These are phyloP conservation scores for Boeremia lycopersici DNA, from an alignment of 2,329 filamentous ascomycete species.

Conservation along the genomic window DNA sequence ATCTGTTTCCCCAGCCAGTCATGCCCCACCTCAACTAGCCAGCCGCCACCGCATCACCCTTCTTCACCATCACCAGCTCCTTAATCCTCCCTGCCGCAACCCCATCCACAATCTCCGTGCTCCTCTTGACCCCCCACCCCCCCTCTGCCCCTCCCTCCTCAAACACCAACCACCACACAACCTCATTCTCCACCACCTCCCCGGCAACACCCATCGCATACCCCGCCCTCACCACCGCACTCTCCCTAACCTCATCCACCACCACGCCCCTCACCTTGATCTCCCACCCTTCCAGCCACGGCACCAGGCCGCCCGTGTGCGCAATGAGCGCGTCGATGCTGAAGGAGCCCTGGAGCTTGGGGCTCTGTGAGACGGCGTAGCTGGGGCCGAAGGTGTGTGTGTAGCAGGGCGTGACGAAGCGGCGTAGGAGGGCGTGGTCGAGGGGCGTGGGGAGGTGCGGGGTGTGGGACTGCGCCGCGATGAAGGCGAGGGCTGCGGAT, in stretches of 20 bases:
- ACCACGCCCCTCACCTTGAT: slow-evolving; percentile 25
- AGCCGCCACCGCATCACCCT: background rate
- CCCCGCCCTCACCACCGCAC: slow-evolving; percentile 25
- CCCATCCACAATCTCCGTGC: slow-evolving; percentile 43
- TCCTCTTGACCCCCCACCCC: slow-evolving; percentile 26
- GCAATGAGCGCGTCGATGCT: background rate
- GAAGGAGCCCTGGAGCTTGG: slow-evolving; percentile 1
- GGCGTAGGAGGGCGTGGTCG: background rate
- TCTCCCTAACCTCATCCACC: slow-evolving; percentile 34
- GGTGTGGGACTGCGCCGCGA: background rate
- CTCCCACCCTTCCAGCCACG: slow-evolving; percentile 24
- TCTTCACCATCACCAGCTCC: slow-evolving; percentile 21
- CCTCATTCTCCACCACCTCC: slow-evolving; percentile 34
- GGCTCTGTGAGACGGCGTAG: background rate
- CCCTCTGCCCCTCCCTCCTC: slow-evolving; percentile 12
- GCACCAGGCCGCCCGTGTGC: background rate
- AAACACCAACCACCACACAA: slow-evolving; percentile 43
- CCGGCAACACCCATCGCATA: slow-evolving; percentile 35
- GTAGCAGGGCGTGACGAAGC: background rate
- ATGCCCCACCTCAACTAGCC: background rate
- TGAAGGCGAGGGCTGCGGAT: background rate
- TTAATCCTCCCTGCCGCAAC: slow-evolving; percentile 25
- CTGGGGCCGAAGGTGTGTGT: slow-evolving; percentile 1
- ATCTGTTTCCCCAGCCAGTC: background rate
- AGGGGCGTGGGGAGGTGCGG: background rate